Conservation (phyloP, 768 basidiomycete genomes). For the Calvatia gigantea region DNA sequence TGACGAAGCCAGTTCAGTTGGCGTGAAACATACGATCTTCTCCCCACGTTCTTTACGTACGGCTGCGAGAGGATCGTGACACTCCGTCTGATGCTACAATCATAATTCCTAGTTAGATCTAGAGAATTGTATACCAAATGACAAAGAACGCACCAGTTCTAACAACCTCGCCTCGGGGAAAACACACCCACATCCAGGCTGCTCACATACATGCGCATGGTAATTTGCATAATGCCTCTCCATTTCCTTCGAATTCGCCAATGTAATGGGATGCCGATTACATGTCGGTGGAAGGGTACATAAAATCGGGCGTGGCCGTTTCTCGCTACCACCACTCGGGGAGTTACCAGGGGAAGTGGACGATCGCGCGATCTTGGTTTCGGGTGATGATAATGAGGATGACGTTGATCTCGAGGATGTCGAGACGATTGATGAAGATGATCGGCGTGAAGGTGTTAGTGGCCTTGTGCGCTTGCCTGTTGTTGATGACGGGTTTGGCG, state of each 20-base stretch:
- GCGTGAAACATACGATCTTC: slow-evolving; percentile 62
- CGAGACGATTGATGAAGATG: slow-evolving; percentile 33
- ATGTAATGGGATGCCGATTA: slow-evolving; percentile 58
- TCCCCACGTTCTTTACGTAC: slow-evolving; percentile 76
- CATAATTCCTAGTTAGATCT: slow-evolving; percentile 1
- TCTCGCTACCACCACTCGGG: not conserved
- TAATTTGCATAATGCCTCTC: slow-evolving; percentile 82
- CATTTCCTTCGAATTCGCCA: slow-evolving; percentile 64
- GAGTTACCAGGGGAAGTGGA: slow-evolving; percentile 10
- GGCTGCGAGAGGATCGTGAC: slow-evolving; percentile 82
- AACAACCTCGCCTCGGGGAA: slow-evolving; percentile 82
- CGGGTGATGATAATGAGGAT: slow-evolving; percentile 10
- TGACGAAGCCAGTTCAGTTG: slow-evolving; percentile 8
- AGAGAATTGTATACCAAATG: not conserved
- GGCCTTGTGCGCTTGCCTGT: slow-evolving; percentile 28
- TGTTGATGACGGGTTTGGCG: slow-evolving; percentile 7
- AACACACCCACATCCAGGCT: slow-evolving; percentile 66
- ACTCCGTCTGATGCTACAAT: slow-evolving; percentile 75
- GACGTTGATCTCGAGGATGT: slow-evolving; percentile 14
- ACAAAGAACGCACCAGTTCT: slow-evolving; percentile 60
- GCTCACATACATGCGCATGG: slow-evolving; percentile 81
- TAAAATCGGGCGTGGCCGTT: slow-evolving; percentile 19
- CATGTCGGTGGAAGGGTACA: slow-evolving; percentile 87
- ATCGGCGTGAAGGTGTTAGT: slow-evolving; percentile 30
- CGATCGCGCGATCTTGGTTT: slow-evolving; percentile 22